Base-by-base conservation (phyloP, 352 stramenopile species). In the Synura sp. region DNA sequence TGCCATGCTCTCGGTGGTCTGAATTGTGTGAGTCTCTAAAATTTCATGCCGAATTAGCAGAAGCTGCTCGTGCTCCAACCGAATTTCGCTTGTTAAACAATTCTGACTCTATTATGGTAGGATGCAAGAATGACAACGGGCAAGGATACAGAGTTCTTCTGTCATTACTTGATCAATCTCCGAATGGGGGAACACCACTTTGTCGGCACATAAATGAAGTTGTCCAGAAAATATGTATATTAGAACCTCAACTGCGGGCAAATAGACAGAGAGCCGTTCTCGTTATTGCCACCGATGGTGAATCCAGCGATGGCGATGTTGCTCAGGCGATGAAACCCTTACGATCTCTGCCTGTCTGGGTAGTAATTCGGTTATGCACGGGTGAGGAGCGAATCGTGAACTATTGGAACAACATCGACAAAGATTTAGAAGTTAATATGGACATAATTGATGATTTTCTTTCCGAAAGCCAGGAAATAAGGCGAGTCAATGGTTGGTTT, bases 381-480 rank as follows among this genome's bases (percentile, higher is more conserved):
- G 86, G 91, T 79, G 85, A 91, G 75, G 82, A 87, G 32, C 25
- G 73, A 9, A 82, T 91, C 4, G 83, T 86, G 17, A 42, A 89
- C 1, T 92, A 88, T 81, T 92, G 87, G 80, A 90, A 90, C 79
- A 76, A 79, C 27, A 80, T 92, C 9, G 87, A 92, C 80, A 55
- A 82, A 35, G 60, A 88, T 75, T 79, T 91, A 12, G 86, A 89
- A 79, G 27, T 89, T 15, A 84, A 82, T 32, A 74, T 92, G 31
- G 88, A 92, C 81, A 85, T 90, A n/a, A 31, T 92, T 0, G 88
- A 92, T 79, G 88, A 91, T 60, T 85, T 87, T 42, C 59, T 79
- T 14, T 82, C 74, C 12, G 88, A 92, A 84, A 85, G 82, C 7
- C 67, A 82, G 17, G 85, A 92, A 80, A 81, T 91, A 0, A 79